phyloP scores from a whole-genome alignment of 2,329 filamentous ascomycete genomes.

The Fusarium sulawesiense region DNA sequence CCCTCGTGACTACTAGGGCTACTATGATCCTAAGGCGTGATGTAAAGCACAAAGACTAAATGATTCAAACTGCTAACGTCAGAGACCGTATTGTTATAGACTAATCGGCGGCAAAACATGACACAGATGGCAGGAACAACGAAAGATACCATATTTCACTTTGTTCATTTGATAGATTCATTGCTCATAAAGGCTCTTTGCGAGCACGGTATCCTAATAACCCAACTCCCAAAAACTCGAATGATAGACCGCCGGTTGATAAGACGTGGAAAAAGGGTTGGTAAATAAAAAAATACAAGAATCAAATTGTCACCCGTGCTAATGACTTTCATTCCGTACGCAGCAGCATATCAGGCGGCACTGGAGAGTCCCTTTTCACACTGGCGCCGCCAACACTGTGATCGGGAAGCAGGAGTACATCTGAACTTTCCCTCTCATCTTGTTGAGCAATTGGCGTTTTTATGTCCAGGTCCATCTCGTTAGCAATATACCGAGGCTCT shows the following conservation, averaged over 20 bases:
- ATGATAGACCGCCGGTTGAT: constrained; percentile 12
- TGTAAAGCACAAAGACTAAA: not conserved
- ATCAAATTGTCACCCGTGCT: not conserved
- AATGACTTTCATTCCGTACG: not conserved
- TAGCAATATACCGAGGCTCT: constrained; percentile 45
- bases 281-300: constrained; percentile 21
- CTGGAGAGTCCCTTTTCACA: constrained; percentile 33
- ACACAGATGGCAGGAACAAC: not conserved
- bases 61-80: not conserved
- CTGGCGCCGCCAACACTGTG: constrained; percentile 51
- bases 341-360: constrained; percentile 38
- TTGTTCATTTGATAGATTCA: constrained; percentile 9
- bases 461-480: constrained; percentile 52
- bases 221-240: not conserved
- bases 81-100: not conserved
- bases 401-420: constrained; percentile 30
- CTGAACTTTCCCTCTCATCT: constrained; percentile 5
- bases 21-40: no score
- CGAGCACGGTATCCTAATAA: constrained; percentile 29
- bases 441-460: constrained; percentile 54
- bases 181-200: constrained; percentile 34
- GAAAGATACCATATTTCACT: not conserved
- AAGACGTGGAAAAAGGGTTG: constrained; percentile 13
- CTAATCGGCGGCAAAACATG: not conserved
- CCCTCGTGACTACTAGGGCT: not conserved